Evolutionary conservation across 106 monocot genomes (phyloP).

Genomic region (Apostasia ramifera): DNA sequence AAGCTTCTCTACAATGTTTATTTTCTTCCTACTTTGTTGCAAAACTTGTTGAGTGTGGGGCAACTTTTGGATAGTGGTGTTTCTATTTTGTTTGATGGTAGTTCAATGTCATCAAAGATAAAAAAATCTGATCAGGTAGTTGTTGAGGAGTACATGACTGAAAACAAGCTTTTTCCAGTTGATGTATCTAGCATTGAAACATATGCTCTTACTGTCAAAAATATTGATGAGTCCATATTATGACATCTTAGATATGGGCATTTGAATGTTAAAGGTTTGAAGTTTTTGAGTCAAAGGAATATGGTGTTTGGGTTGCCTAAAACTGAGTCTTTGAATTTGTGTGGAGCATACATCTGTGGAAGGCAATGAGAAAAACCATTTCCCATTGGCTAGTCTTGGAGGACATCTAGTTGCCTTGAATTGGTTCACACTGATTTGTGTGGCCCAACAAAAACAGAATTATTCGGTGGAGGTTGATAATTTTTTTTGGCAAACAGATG

Average conservation of each 20-base stretch:
- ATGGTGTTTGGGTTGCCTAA: constrained; percentile 2
- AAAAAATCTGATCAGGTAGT: too few species aligned
- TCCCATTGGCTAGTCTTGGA: neutral
- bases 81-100: too few species aligned
- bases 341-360: constrained; percentile 3
- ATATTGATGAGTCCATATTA: neutral
- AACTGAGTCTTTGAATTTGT: neutral
- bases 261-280: neutral
- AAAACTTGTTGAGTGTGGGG: constrained; percentile 5
- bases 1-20: neutral
- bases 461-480: constrained; percentile 4
- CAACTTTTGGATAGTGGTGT: neutral
- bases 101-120: too few species aligned
- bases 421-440: constrained; percentile 4
- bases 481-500: constrained; percentile 6
- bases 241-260: constrained; percentile 9
- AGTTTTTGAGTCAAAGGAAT: constrained; percentile 1
- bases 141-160: too few species aligned
- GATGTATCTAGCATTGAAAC: neutral
- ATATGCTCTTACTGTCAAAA: neutral
- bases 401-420: neutral
- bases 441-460: constrained; percentile 2
- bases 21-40: neutral
- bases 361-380: constrained; percentile 6
- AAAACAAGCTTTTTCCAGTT: constrained; percentile 11